phyloP scores from a whole-genome alignment of 1,284 basidiomycete species.

The Boletellus sp. region DNA sequence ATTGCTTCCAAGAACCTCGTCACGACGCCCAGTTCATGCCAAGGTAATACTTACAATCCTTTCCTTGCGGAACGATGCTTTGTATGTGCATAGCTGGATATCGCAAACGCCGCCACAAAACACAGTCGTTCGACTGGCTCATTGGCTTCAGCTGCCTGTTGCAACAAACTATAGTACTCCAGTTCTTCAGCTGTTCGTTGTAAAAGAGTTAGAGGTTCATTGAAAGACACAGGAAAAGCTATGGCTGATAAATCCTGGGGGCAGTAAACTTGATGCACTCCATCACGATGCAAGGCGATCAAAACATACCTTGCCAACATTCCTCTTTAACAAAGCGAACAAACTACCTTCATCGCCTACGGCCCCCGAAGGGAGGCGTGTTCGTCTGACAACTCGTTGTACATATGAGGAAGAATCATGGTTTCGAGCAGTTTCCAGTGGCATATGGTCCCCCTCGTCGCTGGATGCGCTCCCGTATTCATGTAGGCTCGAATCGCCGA shows the following conservation, averaged over 20 bases:
- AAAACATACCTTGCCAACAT: slow-evolving; percentile 76
- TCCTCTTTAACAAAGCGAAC: slow-evolving; percentile 86
- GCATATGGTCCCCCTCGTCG: slow-evolving; percentile 34
- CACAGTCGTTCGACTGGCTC: slow-evolving; percentile 73
- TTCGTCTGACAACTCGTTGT: slow-evolving; percentile 50
- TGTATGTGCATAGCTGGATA: slow-evolving; percentile 82
- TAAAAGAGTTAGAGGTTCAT: slow-evolving; percentile 81
- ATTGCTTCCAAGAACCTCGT: slow-evolving; percentile 49
- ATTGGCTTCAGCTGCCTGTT: slow-evolving; percentile 58
- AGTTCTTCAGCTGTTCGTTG: slow-evolving; percentile 81
- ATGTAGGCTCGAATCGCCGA: slow-evolving; percentile 41
- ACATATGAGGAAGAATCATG: slow-evolving; percentile 15
- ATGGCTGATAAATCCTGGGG: slow-evolving; percentile 80
- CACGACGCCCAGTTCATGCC: slow-evolving; percentile 2
- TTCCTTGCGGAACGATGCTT: slow-evolving; percentile 78
- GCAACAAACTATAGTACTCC: slow-evolving; percentile 73
- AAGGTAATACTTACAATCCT: slow-evolving; percentile 66
- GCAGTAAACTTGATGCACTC: background rate
- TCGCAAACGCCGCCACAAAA: slow-evolving; percentile 78
- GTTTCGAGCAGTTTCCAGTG: slow-evolving; percentile 8
- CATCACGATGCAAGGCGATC: background rate
- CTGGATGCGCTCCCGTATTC: slow-evolving; percentile 40
- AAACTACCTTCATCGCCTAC: slow-evolving; percentile 84
- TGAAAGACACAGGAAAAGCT: slow-evolving; percentile 82
- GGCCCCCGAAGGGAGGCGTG: slow-evolving; percentile 60